These are phyloP conservation scores for Phytopythium vexans DNA, from an alignment of 352 stramenopile species.

Conservation along the genomic window DNA sequence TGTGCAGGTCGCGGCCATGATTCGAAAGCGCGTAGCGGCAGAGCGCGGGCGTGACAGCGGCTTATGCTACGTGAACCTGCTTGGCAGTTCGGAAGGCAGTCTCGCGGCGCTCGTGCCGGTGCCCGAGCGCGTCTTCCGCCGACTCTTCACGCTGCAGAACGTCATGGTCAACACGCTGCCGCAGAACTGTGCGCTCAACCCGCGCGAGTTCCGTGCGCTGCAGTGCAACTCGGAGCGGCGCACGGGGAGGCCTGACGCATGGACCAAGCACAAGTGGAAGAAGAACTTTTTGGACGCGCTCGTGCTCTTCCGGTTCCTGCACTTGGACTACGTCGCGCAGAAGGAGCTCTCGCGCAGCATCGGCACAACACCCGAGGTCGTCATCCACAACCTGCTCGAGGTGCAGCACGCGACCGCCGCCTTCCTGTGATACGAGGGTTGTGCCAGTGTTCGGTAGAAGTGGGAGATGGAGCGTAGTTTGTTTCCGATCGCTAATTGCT, in stretches of 20 bases:
- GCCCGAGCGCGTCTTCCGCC: constrained; percentile 77
- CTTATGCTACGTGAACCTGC: constrained; percentile 65
- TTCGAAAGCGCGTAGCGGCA: constrained; percentile 64
- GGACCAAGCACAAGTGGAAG: constrained; percentile 88
- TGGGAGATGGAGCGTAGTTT: no score
- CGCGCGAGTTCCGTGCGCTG: constrained; percentile 78
- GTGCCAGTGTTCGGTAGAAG: no score
- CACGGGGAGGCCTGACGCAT: constrained; percentile 67
- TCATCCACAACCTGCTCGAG: constrained; percentile 87
- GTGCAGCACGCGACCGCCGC: constrained; percentile 66
- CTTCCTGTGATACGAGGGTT: constrained; percentile 46
- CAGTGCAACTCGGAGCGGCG: constrained; percentile 63
- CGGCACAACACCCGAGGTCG: constrained; percentile 84
- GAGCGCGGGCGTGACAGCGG: constrained; percentile 13
- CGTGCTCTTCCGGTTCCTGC: constrained; percentile 78
- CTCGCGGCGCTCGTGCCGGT: constrained; percentile 74
- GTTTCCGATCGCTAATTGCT: no score
- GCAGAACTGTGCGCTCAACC: constrained; percentile 84
- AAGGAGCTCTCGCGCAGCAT: constrained; percentile 88
- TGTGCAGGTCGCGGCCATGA: constrained; percentile 70
- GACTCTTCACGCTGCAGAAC: constrained; percentile 86
- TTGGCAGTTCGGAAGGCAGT: constrained; percentile 79
- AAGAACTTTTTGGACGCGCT: constrained; percentile 84
- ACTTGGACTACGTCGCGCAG: constrained; percentile 84
- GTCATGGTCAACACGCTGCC: constrained; percentile 88